These are phyloP conservation scores for Grosmannia serpens DNA, from an alignment of 2,329 filamentous ascomycete species.

Conservation along the genomic window DNA sequence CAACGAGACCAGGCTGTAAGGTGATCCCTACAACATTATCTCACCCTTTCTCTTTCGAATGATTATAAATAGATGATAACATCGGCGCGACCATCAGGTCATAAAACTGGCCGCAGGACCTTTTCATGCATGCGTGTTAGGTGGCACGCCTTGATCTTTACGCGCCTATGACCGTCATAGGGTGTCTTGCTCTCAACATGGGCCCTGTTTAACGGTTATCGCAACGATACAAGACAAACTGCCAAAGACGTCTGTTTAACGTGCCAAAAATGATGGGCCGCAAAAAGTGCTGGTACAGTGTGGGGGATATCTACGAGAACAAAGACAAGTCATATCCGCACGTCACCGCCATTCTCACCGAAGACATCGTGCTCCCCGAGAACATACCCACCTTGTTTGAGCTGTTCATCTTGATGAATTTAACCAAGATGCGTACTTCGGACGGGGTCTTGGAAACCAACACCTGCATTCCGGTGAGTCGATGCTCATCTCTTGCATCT, in stretches of 20 bases:
- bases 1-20: too few relatives aligned
- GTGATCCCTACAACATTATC: too few relatives aligned
- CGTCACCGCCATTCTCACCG: not conserved
- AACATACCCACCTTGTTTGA: not conserved
- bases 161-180: too few relatives aligned
- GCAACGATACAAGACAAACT: not conserved
- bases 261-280: not conserved
- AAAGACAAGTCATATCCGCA: not conserved
- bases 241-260: not conserved
- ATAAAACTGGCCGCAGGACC: too few relatives aligned
- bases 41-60: too few relatives aligned
- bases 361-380: not conserved
- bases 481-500: not conserved
- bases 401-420: not conserved
- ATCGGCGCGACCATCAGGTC: too few relatives aligned
- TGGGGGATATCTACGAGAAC: not conserved
- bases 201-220: too few relatives aligned
- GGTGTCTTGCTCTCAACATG: too few relatives aligned
- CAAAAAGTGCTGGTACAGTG: not conserved
- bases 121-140: too few relatives aligned
- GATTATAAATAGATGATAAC: too few relatives aligned
- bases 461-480: not conserved
- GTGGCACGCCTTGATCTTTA: too few relatives aligned
- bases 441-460: not conserved
- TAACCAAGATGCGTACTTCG: not conserved